Evolutionary conservation across 768 basidiomycete genomes (phyloP), one percentile per base, ranked within the genome.

Genomic region (Suillus variegatus): DNA sequence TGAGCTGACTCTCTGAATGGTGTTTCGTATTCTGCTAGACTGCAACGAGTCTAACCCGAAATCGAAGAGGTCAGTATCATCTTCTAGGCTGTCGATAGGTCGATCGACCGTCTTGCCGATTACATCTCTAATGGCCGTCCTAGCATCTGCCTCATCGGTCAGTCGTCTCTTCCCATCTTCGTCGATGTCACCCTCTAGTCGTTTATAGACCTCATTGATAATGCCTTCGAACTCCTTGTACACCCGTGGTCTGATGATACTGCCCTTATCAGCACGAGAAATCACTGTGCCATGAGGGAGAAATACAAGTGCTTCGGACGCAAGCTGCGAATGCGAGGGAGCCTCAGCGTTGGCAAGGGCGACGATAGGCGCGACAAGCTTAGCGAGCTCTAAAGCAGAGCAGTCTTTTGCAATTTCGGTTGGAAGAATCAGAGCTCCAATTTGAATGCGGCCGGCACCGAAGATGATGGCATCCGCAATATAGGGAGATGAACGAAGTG

Each of bases 21-120:
- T 73, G 68, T 86, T 87, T 28, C 85, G 72, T 36, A 87, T 80
- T n/a, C 84, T 74, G 4, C 82, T 81, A 13, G 82, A 83, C 65
- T 85, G 82, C 25, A 87, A 68, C 12, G 85, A 85, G 70, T 88
- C 84, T 38, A 88, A 76, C 32, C 86, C 86, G 55, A 81, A 85
- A 0, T 79, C 70, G 47, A 82, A 82, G 38, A 82, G 58, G 62
- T 85, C 84, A 35, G 78, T 78, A n/a, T 74, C 69, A 43, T 74
- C 71, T 51, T 65, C 57, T n/a, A 74, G 67, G 18, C 52, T 46
- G 13, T 68, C 67, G 3, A 66, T 56, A 12, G 65, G 64, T 36
- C 65, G 57, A 46, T 74, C 66, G 60, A 76, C 60, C 43, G 65
- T 76, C 74, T 44, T 68, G 40, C 40, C 40, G 25, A 76, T 69